phyloP scores from a whole-genome alignment of 2,329 filamentous ascomycete species.

The Paramyrothecium sp. region DNA sequence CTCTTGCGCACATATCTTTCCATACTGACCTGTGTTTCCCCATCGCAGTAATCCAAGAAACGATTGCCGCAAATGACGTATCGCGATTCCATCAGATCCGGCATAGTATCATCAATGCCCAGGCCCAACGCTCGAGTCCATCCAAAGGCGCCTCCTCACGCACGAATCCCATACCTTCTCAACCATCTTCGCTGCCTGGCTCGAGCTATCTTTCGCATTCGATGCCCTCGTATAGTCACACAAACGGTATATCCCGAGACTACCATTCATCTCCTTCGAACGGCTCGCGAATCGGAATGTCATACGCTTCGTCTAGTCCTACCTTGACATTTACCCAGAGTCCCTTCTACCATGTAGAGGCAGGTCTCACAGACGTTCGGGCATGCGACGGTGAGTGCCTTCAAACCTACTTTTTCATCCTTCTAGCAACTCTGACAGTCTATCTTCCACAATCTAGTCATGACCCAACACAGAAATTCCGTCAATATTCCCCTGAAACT shows the following conservation, averaged over 20 bases:
- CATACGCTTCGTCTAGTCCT: conserved; percentile 16
- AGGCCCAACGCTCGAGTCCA: conserved; percentile 24
- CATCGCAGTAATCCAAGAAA: conserved; percentile 40
- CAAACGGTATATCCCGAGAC: conserved; percentile 7
- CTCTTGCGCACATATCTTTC: not conserved
- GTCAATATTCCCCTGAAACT: conserved; percentile 43
- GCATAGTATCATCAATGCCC: conserved; percentile 37
- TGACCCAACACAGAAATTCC: conserved; percentile 53
- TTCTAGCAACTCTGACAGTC: conserved; percentile 6
- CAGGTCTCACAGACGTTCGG: conserved; percentile 62
- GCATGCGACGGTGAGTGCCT: conserved; percentile 68
- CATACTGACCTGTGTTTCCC: not conserved
- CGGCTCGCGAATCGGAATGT: conserved; percentile 13
- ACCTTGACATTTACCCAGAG: conserved; percentile 63
- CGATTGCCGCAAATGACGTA: conserved; percentile 32
- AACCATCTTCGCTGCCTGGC: conserved; percentile 1
- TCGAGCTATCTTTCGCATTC: conserved; percentile 10
- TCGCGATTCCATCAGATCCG: conserved; percentile 42
- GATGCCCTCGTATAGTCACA: conserved; percentile 16
- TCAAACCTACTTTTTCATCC: not conserved
- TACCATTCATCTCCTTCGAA: conserved; percentile 13
- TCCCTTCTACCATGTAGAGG: conserved; percentile 77
- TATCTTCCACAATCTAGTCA: conserved; percentile 39
- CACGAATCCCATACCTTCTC: conserved; percentile 5
- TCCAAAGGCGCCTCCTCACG: conserved; percentile 14